A percentile compares a stretch with the other conserved stretches of the same genome.
These are phyloP conservation scores for Stagonosporopsis rhizophila DNA, from an alignment of 2,329 filamentous ascomycete genomes.

Conservation along the genomic window DNA sequence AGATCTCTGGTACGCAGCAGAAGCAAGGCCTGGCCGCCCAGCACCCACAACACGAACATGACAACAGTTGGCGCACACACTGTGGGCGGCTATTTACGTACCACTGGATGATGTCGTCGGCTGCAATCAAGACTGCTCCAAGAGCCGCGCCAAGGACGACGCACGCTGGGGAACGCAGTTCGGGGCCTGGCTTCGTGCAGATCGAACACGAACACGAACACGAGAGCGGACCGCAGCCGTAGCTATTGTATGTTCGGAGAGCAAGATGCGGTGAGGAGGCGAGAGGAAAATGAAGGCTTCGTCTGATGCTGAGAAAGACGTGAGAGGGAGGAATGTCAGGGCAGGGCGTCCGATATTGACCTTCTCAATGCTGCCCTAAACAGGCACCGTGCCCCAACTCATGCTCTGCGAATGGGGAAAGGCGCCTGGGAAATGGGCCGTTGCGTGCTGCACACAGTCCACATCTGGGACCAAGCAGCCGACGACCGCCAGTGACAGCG, in stretches of 20 bases:
- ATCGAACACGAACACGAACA: neutral
- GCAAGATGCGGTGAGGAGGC: neutral
- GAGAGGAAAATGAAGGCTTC: neutral
- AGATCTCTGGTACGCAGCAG: slow-evolving; percentile 17
- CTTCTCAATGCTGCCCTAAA: slow-evolving; percentile 13
- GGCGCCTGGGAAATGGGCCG: slow-evolving; percentile 10
- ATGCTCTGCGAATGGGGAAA: slow-evolving; percentile 13
- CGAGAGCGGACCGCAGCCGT: neutral
- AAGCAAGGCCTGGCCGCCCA: slow-evolving; percentile 14
- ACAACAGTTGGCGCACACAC: slow-evolving; percentile 3
- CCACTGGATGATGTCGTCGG: slow-evolving; percentile 30
- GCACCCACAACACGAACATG: neutral
- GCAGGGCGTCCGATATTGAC: slow-evolving; percentile 9
- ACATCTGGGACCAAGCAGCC: neutral
- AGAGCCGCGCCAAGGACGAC: slow-evolving; percentile 35
- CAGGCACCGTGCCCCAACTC: slow-evolving; percentile 15
- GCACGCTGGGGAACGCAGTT: slow-evolving; percentile 28
- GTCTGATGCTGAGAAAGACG: neutral
- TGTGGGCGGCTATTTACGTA: slow-evolving; percentile 32
- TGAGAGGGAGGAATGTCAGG: slow-evolving; percentile 1
- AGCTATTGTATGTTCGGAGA: neutral
- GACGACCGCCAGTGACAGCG: slow-evolving; percentile 4
- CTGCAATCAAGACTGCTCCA: slow-evolving; percentile 28
- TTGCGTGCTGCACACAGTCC: neutral
- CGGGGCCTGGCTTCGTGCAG: slow-evolving; percentile 12